Percentiles rank a stretch among this genome's conserved stretches.
Evolutionary conservation across 2,329 filamentous ascomycete genomes (phyloP).

Genomic region (Nemania bipapillata): DNA sequence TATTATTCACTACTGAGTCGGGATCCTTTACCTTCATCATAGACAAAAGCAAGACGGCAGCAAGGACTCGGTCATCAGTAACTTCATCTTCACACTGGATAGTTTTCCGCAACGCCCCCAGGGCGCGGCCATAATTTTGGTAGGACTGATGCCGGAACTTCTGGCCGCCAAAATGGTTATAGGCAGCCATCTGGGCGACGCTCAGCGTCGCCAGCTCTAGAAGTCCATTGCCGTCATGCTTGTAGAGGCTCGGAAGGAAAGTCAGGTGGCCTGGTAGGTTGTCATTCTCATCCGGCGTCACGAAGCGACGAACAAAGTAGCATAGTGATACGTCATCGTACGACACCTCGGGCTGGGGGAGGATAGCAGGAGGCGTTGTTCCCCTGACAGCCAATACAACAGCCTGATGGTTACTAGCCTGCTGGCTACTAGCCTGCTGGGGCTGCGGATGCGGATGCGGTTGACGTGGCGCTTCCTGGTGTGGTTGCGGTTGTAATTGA

Average conservation of each 20-base stretch:
- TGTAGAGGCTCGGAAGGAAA: constrained; percentile 37
- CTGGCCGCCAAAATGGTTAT: constrained; percentile 36
- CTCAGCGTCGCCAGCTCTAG: constrained; percentile 35
- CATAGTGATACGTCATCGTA: constrained; percentile 36
- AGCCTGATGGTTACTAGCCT: not conserved
- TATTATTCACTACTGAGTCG: not conserved
- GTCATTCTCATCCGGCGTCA: constrained; percentile 35
- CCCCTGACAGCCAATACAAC: not conserved
- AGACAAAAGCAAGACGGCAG: constrained; percentile 34
- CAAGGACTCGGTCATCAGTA: constrained; percentile 34
- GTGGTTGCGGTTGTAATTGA: too few relatives aligned
- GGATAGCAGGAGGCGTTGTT: constrained; percentile 6
- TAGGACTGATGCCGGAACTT: constrained; percentile 36
- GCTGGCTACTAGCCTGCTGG: constrained; percentile 6
- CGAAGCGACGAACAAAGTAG: constrained; percentile 37
- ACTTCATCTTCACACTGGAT: constrained; percentile 33
- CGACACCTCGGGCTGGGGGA: constrained; percentile 22
- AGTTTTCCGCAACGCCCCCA: constrained; percentile 26
- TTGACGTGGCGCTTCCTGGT: constrained; percentile 4
- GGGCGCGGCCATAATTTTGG: constrained; percentile 35
- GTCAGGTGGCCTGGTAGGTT: constrained; percentile 35
- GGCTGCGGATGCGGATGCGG: constrained; percentile 4
- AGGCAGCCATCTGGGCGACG: constrained; percentile 38
- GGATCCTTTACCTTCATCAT: constrained; percentile 34
- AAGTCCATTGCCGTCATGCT: constrained; percentile 29